Percentiles rank a stretch among this genome's conserved stretches.
Conservation (phyloP, 2,329 filamentous ascomycete species). For the Fragosphaeria purpurea region DNA sequence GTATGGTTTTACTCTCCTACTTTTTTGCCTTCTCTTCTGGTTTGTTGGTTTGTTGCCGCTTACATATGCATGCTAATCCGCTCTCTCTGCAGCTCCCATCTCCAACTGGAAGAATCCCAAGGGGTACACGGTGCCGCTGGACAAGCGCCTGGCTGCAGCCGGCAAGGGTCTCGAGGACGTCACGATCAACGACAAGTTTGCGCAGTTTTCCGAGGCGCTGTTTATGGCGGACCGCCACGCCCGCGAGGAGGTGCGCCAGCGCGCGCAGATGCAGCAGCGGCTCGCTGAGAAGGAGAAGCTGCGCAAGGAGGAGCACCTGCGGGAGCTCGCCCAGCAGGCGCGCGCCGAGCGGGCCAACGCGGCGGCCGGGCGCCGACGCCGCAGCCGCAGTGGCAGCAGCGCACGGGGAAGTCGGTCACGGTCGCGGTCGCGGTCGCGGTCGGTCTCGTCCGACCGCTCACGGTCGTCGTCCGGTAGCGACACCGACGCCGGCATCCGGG, state of each 20-base stretch:
- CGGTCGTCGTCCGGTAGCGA: slow-evolving; percentile 38
- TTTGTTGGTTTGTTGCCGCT: not conserved
- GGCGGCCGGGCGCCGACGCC: slow-evolving; percentile 28
- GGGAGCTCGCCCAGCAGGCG: slow-evolving; percentile 80
- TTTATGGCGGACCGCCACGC: slow-evolving; percentile 93
- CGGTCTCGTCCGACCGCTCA: slow-evolving; percentile 34
- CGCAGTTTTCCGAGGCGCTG: slow-evolving; percentile 86
- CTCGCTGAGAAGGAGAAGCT: slow-evolving; percentile 93
- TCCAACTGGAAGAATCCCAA: slow-evolving; percentile 99
- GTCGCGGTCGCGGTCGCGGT: slow-evolving; percentile 43
- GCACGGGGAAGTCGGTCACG: not conserved
- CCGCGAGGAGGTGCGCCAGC: slow-evolving; percentile 86
- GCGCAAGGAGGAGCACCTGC: slow-evolving; percentile 86
- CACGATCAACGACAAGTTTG: slow-evolving; percentile 97
- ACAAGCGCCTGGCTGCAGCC: slow-evolving; percentile 91
- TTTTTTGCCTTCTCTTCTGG: not conserved
- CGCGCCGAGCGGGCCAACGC: slow-evolving; percentile 60
- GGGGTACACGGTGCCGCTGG: slow-evolving; percentile 89
- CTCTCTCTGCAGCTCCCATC: slow-evolving; percentile 56
- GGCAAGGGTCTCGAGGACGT: slow-evolving; percentile 86
- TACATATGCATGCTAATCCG: not conserved
- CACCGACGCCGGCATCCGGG: slow-evolving; percentile 60
- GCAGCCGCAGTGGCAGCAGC: not conserved
- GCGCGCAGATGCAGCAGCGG: slow-evolving; percentile 89
- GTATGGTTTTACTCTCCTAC: slow-evolving; percentile 10